Conservation (phyloP, 2,329 filamentous ascomycete genomes). For the Ambrosiella xylebori region DNA sequence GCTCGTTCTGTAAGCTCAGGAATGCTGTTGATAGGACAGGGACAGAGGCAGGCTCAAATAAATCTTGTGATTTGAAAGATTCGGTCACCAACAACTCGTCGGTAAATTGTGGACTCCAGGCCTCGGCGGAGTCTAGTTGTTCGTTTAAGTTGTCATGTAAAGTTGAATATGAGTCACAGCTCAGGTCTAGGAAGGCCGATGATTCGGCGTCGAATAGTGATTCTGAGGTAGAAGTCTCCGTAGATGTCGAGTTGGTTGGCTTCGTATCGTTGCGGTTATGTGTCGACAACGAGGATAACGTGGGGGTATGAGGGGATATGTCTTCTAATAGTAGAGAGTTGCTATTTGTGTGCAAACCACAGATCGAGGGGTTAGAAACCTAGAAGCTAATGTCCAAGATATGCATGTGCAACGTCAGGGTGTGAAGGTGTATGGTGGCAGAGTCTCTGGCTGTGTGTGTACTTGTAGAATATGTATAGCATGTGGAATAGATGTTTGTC, state of each 20-base stretch:
- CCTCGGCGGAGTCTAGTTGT: neutral
- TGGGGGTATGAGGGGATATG: neutral
- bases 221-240: too few species aligned
- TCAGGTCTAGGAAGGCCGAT: neutral
- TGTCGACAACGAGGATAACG: neutral
- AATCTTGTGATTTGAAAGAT: neutral
- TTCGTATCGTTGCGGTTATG: too few species aligned
- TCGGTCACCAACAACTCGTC: conserved; percentile 2
- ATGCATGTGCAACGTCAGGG: too few species aligned
- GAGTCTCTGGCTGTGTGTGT: too few species aligned
- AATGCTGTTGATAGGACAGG: neutral
- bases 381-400: too few species aligned
- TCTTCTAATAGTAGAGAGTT: neutral
- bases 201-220: too few species aligned
- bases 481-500: too few species aligned
- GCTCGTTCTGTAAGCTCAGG: neutral
- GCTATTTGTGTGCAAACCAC: neutral
- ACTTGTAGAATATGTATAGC: neutral
- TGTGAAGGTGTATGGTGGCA: neutral
- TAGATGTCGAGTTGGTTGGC: too few species aligned
- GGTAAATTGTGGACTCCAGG: conserved; percentile 3
- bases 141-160: neutral
- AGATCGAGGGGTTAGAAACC: neutral
- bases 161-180: neutral
- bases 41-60: neutral